phyloP scores from a whole-genome alignment of 768 basidiomycete genomes.

The Terana coerulea region DNA sequence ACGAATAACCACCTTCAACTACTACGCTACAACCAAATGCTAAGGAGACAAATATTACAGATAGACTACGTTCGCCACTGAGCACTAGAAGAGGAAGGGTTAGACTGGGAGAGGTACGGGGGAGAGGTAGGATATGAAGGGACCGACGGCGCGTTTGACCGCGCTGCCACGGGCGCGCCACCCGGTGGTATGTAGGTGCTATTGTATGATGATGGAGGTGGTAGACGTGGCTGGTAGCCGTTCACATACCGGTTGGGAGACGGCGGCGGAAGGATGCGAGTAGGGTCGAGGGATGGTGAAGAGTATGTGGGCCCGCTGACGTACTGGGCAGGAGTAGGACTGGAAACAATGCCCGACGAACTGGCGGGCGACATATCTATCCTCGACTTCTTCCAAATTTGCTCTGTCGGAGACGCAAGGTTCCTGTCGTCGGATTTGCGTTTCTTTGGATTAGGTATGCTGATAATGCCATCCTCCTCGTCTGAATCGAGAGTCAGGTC shows the following conservation, averaged over 20 bases:
- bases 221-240: not conserved
- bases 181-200: conserved; percentile 10
- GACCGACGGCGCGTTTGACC: not conserved
- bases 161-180: conserved; percentile 6
- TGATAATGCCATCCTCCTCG: conserved; percentile 46
- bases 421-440: conserved; percentile 57
- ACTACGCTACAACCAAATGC: not conserved
- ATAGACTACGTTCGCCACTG: not conserved
- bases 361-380: conserved; percentile 23
- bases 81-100: not conserved
- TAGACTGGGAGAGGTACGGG: not conserved
- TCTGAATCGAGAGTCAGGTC: conserved; percentile 83
- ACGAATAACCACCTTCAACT: not conserved
- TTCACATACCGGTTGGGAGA: conserved; percentile 6
- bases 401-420: conserved; percentile 52
- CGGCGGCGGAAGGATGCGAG: conserved; percentile 9
- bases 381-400: conserved; percentile 71
- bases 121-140: not conserved
- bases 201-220: not conserved
- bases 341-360: conserved; percentile 7
- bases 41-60: not conserved
- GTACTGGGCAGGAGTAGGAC: not conserved
- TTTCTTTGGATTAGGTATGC: conserved; percentile 38
- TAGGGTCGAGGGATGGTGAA: not conserved
- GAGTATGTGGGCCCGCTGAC: conserved; percentile 1